These are phyloP conservation scores for Cunninghamia lanceolata DNA, from an alignment of 75 land plant species.

Conservation along the genomic window DNA sequence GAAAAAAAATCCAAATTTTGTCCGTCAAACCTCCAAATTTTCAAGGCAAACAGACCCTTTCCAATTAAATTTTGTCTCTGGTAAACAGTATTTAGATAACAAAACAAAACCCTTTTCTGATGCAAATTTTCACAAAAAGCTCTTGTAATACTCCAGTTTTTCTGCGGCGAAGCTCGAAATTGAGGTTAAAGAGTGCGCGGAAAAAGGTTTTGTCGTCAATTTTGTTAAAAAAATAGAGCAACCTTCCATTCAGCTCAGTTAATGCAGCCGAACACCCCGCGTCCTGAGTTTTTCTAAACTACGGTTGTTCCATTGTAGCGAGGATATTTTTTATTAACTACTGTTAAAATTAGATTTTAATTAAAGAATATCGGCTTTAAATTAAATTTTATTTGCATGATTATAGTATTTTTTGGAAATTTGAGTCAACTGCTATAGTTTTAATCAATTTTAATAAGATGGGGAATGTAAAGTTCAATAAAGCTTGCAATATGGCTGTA, in stretches of 20 bases:
- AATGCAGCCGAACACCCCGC: neutral
- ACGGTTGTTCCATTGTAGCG: neutral
- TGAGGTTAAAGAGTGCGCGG: neutral
- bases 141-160: conserved; percentile 1
- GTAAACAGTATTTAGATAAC: neutral
- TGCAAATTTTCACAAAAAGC: neutral
- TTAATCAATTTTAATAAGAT: too few relatives aligned
- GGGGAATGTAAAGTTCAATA: too few relatives aligned
- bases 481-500: too few relatives aligned
- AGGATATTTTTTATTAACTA: neutral
- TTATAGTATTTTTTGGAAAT: neutral
- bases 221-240: neutral
- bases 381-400: neutral
- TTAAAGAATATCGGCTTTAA: neutral
- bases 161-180: neutral
- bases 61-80: neutral
- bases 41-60: neutral
- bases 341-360: neutral
- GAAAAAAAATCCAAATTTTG: neutral
- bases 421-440: neutral
- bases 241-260: neutral
- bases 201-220: neutral
- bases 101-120: neutral
- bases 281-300: neutral
- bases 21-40: neutral